Evolutionary conservation across 805 yeast genomes (phyloP).

Genomic region (Lipomyces anomalus): DNA sequence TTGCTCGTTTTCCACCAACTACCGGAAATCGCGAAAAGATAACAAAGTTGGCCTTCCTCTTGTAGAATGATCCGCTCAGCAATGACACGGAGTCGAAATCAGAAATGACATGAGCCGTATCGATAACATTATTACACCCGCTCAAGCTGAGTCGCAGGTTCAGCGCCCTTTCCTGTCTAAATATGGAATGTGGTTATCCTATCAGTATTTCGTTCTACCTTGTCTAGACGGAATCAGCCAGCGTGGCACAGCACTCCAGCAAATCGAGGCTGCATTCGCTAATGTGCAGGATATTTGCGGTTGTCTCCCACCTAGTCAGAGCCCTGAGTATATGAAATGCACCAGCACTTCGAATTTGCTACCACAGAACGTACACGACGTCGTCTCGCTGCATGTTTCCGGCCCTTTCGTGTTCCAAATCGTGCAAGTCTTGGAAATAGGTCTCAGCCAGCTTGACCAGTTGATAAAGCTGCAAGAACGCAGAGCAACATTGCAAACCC

Average conservation of each 20-base stretch:
- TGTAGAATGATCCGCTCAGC: too few species aligned
- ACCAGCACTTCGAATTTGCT: neutral
- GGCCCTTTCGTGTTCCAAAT: slow-evolving; percentile 18
- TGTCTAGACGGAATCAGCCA: neutral
- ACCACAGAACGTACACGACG: neutral
- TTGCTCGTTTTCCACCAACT: too few species aligned
- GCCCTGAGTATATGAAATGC: neutral
- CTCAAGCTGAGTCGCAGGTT: too few species aligned
- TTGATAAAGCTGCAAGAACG: neutral
- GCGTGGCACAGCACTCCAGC: neutral
- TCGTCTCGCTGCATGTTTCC: neutral
- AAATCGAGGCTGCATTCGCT: neutral
- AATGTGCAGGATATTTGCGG: slow-evolving; percentile 14
- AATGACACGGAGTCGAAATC: too few species aligned
- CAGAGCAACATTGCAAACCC: neutral
- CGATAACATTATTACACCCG: too few species aligned
- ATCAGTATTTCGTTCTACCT: neutral
- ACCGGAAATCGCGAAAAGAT: too few species aligned
- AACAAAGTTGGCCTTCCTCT: too few species aligned
- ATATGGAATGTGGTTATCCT: neutral
- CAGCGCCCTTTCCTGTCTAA: neutral
- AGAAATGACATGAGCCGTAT: too few species aligned
- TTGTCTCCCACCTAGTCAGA: slow-evolving; percentile 10
- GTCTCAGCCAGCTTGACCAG: slow-evolving; percentile 12
- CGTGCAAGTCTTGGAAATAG: slow-evolving; percentile 16